A percentile compares a stretch with the other conserved stretches of the same genome.
Conservation (phyloP, 176 grass and related monocot genomes). For the Carex kokanica region DNA sequence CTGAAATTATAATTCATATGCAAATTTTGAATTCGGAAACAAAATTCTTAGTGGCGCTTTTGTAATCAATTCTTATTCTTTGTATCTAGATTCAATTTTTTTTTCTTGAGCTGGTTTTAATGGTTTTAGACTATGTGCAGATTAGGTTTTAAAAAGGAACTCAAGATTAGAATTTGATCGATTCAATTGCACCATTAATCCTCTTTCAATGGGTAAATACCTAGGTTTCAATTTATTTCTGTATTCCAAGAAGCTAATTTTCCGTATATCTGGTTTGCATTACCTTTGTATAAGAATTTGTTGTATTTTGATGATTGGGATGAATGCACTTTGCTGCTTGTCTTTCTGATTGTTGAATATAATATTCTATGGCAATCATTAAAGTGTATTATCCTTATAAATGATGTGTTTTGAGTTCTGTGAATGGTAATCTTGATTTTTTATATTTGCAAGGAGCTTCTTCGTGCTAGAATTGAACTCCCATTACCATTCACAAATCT, state of each 20-base stretch:
- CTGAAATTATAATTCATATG: neutral
- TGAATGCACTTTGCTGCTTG: neutral
- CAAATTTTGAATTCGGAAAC: neutral
- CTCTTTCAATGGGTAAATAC: slow-evolving; percentile 23
- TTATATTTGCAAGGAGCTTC: neutral
- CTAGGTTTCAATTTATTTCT: slow-evolving; percentile 23
- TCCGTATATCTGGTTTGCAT: neutral
- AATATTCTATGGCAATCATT: neutral
- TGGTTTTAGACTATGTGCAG: slow-evolving; percentile 33
- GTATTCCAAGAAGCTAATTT: slow-evolving; percentile 2
- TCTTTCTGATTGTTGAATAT: neutral
- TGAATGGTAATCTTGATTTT: neutral
- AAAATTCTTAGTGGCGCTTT: neutral
- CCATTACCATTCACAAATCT: neutral
- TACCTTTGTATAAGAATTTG: neutral
- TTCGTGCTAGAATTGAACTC: neutral
- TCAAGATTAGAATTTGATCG: slow-evolving; percentile 20
- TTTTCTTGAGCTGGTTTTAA: slow-evolving; percentile 20
- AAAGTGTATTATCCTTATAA: slow-evolving; percentile 6
- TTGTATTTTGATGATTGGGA: neutral
- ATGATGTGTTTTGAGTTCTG: neutral
- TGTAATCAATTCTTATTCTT: neutral
- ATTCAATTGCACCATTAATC: slow-evolving; percentile 22
- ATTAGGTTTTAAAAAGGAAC: slow-evolving; percentile 30
- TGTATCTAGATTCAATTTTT: neutral